These are phyloP conservation scores for Thymus mandschuricus DNA, from an alignment of 257 asterid genomes.

Conservation along the genomic window DNA sequence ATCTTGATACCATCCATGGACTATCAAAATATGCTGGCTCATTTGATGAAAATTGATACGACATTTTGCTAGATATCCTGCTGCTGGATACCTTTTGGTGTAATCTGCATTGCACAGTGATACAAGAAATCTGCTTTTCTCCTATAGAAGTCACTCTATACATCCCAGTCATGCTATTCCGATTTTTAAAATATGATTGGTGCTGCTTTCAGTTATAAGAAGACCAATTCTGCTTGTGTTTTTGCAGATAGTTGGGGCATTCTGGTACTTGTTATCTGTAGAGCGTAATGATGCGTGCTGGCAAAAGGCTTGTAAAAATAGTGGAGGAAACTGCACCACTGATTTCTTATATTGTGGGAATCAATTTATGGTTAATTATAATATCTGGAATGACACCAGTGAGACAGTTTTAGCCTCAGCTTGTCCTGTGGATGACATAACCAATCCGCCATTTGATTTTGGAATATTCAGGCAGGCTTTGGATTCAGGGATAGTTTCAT, in stretches of 20 bases:
- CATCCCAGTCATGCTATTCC: slow-evolving; percentile 13
- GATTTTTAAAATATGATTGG: neutral
- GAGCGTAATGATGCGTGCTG: slow-evolving; percentile 96
- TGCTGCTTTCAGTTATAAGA: slow-evolving; percentile 16
- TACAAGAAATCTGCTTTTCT: neutral
- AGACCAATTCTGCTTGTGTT: slow-evolving; percentile 18
- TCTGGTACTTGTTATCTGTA: slow-evolving; percentile 95
- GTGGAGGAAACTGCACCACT: slow-evolving; percentile 46
- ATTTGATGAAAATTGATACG: neutral
- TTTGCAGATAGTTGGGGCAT: slow-evolving; percentile 97
- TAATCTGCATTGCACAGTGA: neutral
- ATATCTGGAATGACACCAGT: slow-evolving; percentile 66
- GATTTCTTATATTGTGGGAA: slow-evolving; percentile 90
- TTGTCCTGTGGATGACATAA: slow-evolving; percentile 65
- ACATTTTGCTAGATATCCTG: slow-evolving; percentile 4
- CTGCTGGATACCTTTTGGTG: neutral
- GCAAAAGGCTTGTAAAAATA: slow-evolving; percentile 78
- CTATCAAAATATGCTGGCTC: slow-evolving; percentile 15
- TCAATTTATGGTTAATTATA: slow-evolving; percentile 51
- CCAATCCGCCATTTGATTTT: slow-evolving; percentile 80
- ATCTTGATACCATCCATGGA: slow-evolving; percentile 2
- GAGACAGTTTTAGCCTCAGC: slow-evolving; percentile 46
- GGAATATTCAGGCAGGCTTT: slow-evolving; percentile 93
- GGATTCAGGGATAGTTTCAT: slow-evolving; percentile 74
- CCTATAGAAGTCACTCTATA: neutral